These are phyloP conservation scores for Roridomyces roridus DNA, from an alignment of 768 basidiomycete species.

Conservation along the genomic window DNA sequence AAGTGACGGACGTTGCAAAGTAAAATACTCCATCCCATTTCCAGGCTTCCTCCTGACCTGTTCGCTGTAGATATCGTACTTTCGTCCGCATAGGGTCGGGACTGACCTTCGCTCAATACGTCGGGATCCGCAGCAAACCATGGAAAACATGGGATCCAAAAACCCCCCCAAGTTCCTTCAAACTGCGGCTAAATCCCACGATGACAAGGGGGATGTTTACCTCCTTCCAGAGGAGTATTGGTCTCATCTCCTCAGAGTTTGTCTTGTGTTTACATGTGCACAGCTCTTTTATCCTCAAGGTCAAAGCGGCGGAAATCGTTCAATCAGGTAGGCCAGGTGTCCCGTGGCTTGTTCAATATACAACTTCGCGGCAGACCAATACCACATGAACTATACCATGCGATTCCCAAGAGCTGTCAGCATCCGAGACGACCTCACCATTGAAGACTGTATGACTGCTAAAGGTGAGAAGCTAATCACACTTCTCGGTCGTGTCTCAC, in stretches of 20 bases:
- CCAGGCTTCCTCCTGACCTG: background rate
- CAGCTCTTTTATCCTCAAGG: conserved; percentile 92
- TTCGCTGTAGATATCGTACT: conserved; percentile 68
- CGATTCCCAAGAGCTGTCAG: conserved; percentile 88
- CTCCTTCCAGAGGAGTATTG: conserved; percentile 87
- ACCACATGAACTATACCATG: conserved; percentile 87
- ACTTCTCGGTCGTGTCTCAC: background rate
- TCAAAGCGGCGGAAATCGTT: conserved; percentile 94
- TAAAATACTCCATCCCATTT: background rate
- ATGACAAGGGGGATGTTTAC: conserved; percentile 91
- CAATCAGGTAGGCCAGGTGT: conserved; percentile 57
- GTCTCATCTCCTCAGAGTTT: background rate
- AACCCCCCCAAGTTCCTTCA: conserved; percentile 73
- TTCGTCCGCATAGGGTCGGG: conserved; percentile 94
- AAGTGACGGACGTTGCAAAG: conserved; percentile 48
- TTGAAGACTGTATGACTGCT: conserved; percentile 76
- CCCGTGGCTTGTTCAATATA: background rate
- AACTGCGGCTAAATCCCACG: conserved; percentile 63
- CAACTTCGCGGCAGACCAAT: conserved; percentile 63
- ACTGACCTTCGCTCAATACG: conserved; percentile 83
- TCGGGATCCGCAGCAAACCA: conserved; percentile 80
- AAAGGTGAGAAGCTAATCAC: conserved; percentile 48
- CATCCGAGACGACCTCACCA: conserved; percentile 79
- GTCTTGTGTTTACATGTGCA: background rate
- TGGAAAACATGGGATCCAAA: conserved; percentile 84